Evolutionary conservation across 495 filamentous ascomycete species (phyloP), one percentile per base, ranked within the genome.

Genomic region (Umbilicaria muhlenbergii): DNA sequence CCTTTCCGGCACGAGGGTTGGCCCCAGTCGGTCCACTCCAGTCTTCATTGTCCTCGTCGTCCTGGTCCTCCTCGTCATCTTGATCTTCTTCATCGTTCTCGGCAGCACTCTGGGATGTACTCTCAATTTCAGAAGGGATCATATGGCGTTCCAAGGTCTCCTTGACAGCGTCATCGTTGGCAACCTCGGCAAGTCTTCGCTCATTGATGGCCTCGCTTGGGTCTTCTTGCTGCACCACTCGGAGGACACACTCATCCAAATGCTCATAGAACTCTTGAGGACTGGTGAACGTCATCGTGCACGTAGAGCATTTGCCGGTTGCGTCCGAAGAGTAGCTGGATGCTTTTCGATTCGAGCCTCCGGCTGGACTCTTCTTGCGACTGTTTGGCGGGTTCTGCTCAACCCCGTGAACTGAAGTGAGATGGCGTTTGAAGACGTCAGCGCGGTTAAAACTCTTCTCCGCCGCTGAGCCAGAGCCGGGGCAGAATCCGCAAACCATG

Each of bases 201-300:
- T 94, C 85, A 64, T 96, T 99, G 71, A 93, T 91, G 33, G 83
- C 84, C 65, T 95, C 92, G 43, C 83, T 83, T 5, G 92, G 92
- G 56, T 96, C 91, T 57, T 92, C 85, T 63, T 94, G 87, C 58
- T 96, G 92, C 33, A 99, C 92, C 43, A 95, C 89, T 53, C 87
- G 84, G 44, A 96, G 73, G 44, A 99, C 92, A 61, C 91, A 99
- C 70, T 99, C 91, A 58, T 99, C 91, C 51, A 99, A 64, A 74
- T 99, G 91, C 70, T 99, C 91, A 61, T 96, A 96, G 63, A 96
- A 95, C 60, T 96, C 88, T 55, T 99, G 91, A 15, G 91, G 87
- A 53, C 83, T 94, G 61, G 72, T 77, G 66, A 99, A 99, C 14
- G 81, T 94, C 31, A 73, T 72, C 15, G 83, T 83, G 62, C 91